phyloP scores from a whole-genome alignment of 2,329 filamentous ascomycete genomes.

The Arthroderma sp. region DNA sequence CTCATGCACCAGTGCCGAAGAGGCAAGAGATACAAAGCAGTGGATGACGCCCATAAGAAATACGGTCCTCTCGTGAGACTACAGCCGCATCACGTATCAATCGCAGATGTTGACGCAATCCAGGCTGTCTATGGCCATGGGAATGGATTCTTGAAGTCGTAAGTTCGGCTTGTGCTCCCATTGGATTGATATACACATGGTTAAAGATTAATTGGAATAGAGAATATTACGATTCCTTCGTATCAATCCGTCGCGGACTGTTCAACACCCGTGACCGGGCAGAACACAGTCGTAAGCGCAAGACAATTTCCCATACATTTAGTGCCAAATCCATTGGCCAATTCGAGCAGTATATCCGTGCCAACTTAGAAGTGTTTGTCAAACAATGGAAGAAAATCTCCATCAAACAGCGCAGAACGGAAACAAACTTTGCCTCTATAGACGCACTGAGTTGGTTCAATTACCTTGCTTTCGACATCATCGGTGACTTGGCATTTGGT shows the following conservation, averaged over 20 bases:
- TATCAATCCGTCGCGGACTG: constrained; percentile 69
- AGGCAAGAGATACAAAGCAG: constrained; percentile 49
- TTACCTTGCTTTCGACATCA: constrained; percentile 48
- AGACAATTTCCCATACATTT: constrained; percentile 79
- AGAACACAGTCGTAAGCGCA: constrained; percentile 79
- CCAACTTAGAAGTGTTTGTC: constrained; percentile 62
- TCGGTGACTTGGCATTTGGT: constrained; percentile 55
- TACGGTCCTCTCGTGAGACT: constrained; percentile 70
- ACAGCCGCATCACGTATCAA: constrained; percentile 69
- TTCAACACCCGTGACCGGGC: constrained; percentile 78
- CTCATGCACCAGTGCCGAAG: constrained; percentile 53
- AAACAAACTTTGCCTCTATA: constrained; percentile 47
- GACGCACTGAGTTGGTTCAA: constrained; percentile 76
- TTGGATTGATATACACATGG: neutral
- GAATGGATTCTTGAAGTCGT: constrained; percentile 62
- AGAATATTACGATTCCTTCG: constrained; percentile 84
- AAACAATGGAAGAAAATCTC: constrained; percentile 57
- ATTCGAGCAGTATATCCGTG: constrained; percentile 80
- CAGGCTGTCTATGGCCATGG: constrained; percentile 58
- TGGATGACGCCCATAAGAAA: constrained; percentile 63
- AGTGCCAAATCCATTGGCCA: constrained; percentile 66
- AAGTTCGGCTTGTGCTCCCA: constrained; percentile 17
- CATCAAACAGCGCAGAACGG: constrained; percentile 31
- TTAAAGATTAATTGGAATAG: constrained; percentile 28
- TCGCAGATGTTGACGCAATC: constrained; percentile 71